These are phyloP conservation scores for Tetradesmus obliquus DNA, from an alignment of 139 green algal species.

Conservation along the genomic window DNA sequence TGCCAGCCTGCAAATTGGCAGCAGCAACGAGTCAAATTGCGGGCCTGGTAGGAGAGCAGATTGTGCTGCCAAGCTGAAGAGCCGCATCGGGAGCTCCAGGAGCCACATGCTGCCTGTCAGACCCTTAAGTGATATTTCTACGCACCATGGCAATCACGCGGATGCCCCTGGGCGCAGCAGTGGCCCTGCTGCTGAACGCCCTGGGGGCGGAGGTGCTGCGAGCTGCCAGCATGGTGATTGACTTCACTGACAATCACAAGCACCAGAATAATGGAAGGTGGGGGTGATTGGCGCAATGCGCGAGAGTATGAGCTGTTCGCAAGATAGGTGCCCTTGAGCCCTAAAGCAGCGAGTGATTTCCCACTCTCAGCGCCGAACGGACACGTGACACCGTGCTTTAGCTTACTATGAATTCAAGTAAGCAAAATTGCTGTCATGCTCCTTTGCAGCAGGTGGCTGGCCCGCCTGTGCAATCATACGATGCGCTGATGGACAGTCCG, in stretches of 20 bases:
- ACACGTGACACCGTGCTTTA: too few relatives aligned
- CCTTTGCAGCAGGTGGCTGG: too few relatives aligned
- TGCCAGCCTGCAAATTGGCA: constrained; percentile 22
- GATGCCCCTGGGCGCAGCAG: constrained; percentile 23
- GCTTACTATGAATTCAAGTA: too few relatives aligned
- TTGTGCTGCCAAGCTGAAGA: constrained; percentile 19
- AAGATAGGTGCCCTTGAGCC: background rate
- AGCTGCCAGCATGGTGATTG: background rate
- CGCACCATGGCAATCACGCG: constrained; percentile 39
- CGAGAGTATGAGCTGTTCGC: background rate
- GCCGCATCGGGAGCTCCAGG: background rate
- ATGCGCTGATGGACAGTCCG: background rate
- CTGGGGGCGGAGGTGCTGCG: constrained; percentile 18
- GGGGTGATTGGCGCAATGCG: background rate
- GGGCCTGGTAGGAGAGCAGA: constrained; percentile 10
- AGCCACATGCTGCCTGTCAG: background rate
- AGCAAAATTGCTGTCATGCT: background rate
- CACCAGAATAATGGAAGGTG: background rate
- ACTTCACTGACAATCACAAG: background rate
- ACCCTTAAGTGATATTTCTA: background rate
- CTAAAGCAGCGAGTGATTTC: background rate
- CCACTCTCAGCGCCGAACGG: too few relatives aligned
- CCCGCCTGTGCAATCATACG: background rate
- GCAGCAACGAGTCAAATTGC: background rate
- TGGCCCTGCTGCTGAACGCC: constrained; percentile 33